phyloP scores from a whole-genome alignment of 345 rosid species.

The Rhodomyrtus tomentosa region DNA sequence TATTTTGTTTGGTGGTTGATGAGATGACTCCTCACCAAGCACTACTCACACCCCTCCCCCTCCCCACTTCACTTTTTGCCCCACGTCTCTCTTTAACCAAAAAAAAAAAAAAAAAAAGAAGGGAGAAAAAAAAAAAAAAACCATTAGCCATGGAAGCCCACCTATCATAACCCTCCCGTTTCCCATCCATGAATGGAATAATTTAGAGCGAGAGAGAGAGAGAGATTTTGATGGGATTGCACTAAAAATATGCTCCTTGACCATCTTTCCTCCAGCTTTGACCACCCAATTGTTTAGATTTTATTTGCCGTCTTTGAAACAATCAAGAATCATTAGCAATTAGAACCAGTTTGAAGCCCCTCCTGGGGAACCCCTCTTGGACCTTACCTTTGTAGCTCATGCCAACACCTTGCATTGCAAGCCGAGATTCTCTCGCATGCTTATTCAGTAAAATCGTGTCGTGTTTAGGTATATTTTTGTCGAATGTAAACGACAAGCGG shows the following conservation, averaged over 20 bases:
- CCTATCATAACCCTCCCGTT: background rate
- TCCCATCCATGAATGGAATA: background rate
- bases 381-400: background rate
- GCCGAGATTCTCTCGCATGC: background rate
- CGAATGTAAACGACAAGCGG: background rate
- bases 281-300: constrained; percentile 7
- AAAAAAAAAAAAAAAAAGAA: too few species aligned
- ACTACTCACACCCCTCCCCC: background rate
- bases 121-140: background rate
- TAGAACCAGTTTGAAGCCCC: background rate
- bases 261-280: constrained; percentile 25
- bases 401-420: background rate
- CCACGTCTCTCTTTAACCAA: background rate
- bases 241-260: constrained; percentile 37
- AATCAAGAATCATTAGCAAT: background rate
- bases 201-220: constrained; percentile 1
- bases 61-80: background rate
- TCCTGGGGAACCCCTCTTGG: background rate
- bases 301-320: background rate
- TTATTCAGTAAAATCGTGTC: background rate
- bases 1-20: constrained; percentile 20
- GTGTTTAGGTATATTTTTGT: background rate
- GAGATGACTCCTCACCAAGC: constrained; percentile 50
- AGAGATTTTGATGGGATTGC: constrained; percentile 23
- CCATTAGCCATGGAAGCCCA: background rate